Evolutionary conservation across 192 early-diverging fungal genomes (phyloP), one percentile per base, ranked within the genome.

Genomic region (Entomortierella lignicola): DNA sequence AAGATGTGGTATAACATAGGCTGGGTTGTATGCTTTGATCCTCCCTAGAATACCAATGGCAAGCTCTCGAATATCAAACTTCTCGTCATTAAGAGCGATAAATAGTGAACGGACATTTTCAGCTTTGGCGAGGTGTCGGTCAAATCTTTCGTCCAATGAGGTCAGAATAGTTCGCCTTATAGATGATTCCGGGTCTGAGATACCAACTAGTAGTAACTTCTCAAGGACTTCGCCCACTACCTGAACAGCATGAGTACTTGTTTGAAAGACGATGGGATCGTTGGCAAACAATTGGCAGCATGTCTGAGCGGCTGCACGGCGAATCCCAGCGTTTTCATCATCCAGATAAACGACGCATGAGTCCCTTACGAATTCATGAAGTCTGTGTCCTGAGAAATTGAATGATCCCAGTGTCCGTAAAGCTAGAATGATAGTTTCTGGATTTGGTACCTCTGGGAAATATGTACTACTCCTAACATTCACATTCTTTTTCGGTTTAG

Each of bases 31-130:
- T 1, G 86, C 69, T 7, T 91, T 87, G 8, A 77, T 27, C 10
- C 96, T 85, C 8, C 97, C 97, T 52, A 99, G 93, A 47, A 97
- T 92, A 0, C 85, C 68, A 25, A 99, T 90, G 2, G 94, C 91
- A 2, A 91, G 84, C 59, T 96, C 91, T 18, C 94, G 89, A 55
- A 97, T 93, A 8, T 87, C 87, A 86, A 97, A 97, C 2, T 90
- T 85, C 72, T 97, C 96, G 68, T 99, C 97, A 55, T 97, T 97
- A 42, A 96, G 63, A 1, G 96, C 92, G 30, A 99, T 87, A 64
- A 96, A 94, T 6, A 98, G 62, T 2, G 92, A 87, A 17, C 93
- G 92, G 29, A 98, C 89, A 73, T 97, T 95, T 59, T 97, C 94
- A 0, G 94, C 91, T 71, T 94, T 93, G 11, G 96, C 89, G 23